Evolutionary conservation across 2,329 filamentous ascomycete species (phyloP), one percentile per base, ranked within the genome.

Genomic region (Colletotrichum theobromicola): DNA sequence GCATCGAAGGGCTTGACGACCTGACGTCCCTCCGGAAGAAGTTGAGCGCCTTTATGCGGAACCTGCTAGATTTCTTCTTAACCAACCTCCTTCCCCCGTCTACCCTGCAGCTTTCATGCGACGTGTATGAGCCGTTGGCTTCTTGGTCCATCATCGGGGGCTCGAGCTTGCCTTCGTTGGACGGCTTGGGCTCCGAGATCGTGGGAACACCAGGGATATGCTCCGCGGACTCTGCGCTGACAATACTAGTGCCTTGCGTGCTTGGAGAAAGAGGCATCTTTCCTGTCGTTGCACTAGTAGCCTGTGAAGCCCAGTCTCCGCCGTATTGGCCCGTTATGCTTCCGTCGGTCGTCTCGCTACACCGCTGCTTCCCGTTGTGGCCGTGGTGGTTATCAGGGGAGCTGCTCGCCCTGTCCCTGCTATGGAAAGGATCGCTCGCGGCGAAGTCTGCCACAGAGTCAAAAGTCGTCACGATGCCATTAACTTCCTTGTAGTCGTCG

Each of bases 241-340:
- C 88, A 76, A 93, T 90, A 81, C 91, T 93, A 21, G 91, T 93
- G 50, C 91, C 91, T 79, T 91, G 88, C 4, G 91, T 93, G 80
- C 91, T 93, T 4, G 91, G 91, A 28, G 91, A 93, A 42, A 92
- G 83, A 5, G 91, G 90, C 88, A 92, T 89, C 82, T 91, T 92
- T 64, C 90, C 88, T 2, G 90, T 92, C 2, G 90, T 91, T 10
- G 90, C 90, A 77, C 90, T 92, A 16, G 91, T 93, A 6, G 88
- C 90, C 77, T 92, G 90, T 5, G 90, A 91, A 4, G 89, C 88
- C 90, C 90, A 92, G 77, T 93, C 91, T 12, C 88, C 90, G 1
- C 87, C 86, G 62, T 85, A 87, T 1, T 87, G 88, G 2, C 85
- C 87, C 9, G 90, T 90, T 57, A 85, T 87, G 80, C 90, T 91